These are phyloP conservation scores for Mycena sp. DNA, from an alignment of 1,284 basidiomycete genomes.

Conservation along the genomic window DNA sequence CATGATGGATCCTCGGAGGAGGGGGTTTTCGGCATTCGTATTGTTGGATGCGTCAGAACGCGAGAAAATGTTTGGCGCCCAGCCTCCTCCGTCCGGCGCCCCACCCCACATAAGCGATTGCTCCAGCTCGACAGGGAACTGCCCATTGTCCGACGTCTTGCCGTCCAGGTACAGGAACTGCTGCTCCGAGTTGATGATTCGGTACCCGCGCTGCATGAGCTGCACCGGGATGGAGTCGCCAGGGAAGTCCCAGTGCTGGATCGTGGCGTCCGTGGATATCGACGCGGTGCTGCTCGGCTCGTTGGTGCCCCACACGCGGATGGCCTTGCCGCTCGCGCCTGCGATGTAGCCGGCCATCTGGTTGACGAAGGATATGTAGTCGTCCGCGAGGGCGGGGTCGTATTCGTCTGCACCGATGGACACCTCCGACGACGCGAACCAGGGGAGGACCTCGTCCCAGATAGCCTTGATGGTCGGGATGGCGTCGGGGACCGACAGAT, in stretches of 20 bases:
- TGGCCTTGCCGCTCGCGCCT: constrained; percentile 38
- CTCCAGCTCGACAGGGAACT: constrained; percentile 44
- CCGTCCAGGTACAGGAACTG: constrained; percentile 49
- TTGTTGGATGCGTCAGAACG: constrained; percentile 41
- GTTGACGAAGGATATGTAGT: constrained; percentile 49
- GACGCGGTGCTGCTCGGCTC: constrained; percentile 42
- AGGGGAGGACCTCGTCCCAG: constrained; percentile 50
- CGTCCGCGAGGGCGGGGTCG: constrained; percentile 40
- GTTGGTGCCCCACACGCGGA: constrained; percentile 48
- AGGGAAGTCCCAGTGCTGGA: constrained; percentile 52
- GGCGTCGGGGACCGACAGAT: constrained; percentile 47
- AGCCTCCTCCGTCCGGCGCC: constrained; percentile 41
- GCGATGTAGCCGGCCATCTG: constrained; percentile 45
- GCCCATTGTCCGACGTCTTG: constrained; percentile 42
- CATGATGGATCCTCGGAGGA: constrained; percentile 46
- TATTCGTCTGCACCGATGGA: constrained; percentile 54
- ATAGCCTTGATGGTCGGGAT: constrained; percentile 46
- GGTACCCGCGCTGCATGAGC: constrained; percentile 45
- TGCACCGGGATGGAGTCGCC: constrained; percentile 43
- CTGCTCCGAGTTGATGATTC: constrained; percentile 48
- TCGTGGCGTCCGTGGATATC: constrained; percentile 46
- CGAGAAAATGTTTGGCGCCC: constrained; percentile 48
- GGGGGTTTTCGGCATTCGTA: constrained; percentile 35
- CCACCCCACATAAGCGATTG: constrained; percentile 43
- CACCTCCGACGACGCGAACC: constrained; percentile 47